phyloP scores from a whole-genome alignment of 192 early-diverging fungal species.

The Coemansia sp. region DNA sequence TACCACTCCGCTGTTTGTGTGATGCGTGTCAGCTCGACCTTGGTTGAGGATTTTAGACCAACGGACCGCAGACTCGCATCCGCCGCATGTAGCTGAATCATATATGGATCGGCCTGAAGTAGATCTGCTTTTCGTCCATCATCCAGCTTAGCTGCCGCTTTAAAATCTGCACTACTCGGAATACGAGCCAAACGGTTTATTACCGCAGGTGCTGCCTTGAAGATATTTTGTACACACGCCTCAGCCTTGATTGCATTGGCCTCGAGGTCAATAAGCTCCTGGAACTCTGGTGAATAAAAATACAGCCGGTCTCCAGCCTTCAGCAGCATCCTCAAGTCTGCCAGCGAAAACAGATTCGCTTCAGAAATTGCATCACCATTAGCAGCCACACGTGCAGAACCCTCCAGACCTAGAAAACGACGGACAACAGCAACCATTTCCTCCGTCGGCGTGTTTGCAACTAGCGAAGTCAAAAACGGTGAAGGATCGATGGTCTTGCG shows the following conservation, averaged over 20 bases:
- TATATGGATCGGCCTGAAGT: slow-evolving; percentile 6
- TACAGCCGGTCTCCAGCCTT: slow-evolving; percentile 41
- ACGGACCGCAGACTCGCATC: not conserved
- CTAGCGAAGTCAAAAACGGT: slow-evolving; percentile 20
- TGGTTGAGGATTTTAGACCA: slow-evolving; percentile 11
- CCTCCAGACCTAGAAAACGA: slow-evolving; percentile 16
- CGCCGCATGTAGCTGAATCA: not conserved
- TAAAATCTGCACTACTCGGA: not conserved
- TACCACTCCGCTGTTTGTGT: slow-evolving; percentile 15
- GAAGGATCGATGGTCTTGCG: not conserved
- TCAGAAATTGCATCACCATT: not conserved
- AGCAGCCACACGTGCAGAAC: not conserved
- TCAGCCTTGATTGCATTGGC: slow-evolving; percentile 18
- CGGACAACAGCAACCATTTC: slow-evolving; percentile 27
- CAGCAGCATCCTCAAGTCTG: slow-evolving; percentile 32
- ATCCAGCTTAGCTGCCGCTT: not conserved
- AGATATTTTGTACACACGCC: not conserved
- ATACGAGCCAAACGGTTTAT: slow-evolving; percentile 16
- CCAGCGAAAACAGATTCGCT: slow-evolving; percentile 12
- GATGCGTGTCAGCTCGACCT: slow-evolving; percentile 9
- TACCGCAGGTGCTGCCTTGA: not conserved
- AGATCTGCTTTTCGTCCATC: not conserved
- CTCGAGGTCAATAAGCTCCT: slow-evolving; percentile 42
- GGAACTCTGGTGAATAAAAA: slow-evolving; percentile 46
- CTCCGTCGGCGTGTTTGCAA: slow-evolving; percentile 12